Evolutionary conservation across 2,329 filamentous ascomycete species (phyloP).

Genomic region (Aspergillus costaricaensis): DNA sequence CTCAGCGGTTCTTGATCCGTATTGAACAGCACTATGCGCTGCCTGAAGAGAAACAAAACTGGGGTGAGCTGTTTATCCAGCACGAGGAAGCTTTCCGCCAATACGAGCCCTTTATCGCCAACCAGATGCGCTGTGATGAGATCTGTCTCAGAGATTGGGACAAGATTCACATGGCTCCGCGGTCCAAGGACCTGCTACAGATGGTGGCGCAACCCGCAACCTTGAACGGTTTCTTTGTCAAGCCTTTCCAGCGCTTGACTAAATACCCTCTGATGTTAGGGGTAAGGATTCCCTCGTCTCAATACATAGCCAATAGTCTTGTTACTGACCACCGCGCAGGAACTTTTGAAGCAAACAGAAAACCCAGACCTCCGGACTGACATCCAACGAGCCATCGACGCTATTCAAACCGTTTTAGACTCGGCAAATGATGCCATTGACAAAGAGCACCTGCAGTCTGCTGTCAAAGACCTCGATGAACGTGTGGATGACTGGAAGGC

Average conservation of each 20-base stretch:
- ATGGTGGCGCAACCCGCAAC: conserved; percentile 87
- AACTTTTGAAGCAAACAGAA: conserved; percentile 81
- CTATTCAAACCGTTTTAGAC: conserved; percentile 76
- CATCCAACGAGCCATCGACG: conserved; percentile 73
- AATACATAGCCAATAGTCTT: background rate
- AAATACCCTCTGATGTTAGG: conserved; percentile 92
- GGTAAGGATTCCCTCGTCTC: conserved; percentile 50
- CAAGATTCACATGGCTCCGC: conserved; percentile 70
- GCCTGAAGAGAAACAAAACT: conserved; percentile 75
- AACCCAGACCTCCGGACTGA: conserved; percentile 71
- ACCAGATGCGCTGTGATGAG: conserved; percentile 86
- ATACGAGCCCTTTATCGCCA: conserved; percentile 96
- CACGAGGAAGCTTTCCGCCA: conserved; percentile 88
- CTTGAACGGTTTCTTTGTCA: conserved; percentile 87
- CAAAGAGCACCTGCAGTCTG: conserved; percentile 79
- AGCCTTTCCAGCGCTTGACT: conserved; percentile 92
- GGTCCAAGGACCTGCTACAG: conserved; percentile 66
- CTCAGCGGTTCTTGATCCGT: conserved; percentile 89
- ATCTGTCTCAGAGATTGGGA: conserved; percentile 84
- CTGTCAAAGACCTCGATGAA: conserved; percentile 74
- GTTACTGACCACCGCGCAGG: conserved; percentile 51
- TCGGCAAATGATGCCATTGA: conserved; percentile 91
- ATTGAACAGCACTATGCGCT: conserved; percentile 94
- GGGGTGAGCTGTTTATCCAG: conserved; percentile 86
- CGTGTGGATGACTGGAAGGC: conserved; percentile 98